Percentiles rank a stretch among this genome's conserved stretches.
phyloP scores from a whole-genome alignment of 2,329 filamentous ascomycete genomes.

The Coleophoma cylindrospora region DNA sequence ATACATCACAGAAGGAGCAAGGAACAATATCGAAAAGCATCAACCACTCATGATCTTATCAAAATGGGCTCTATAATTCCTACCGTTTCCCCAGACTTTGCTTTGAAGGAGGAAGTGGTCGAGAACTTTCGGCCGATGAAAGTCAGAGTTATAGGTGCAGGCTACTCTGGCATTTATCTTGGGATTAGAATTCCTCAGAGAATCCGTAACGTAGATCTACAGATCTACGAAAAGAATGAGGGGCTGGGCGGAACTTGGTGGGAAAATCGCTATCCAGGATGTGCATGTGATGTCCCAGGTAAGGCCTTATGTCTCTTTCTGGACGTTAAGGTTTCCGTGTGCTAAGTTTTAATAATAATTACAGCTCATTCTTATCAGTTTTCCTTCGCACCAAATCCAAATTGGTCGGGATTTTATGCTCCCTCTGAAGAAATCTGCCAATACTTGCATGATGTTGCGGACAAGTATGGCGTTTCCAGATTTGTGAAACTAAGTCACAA shows the following conservation, averaged over 20 bases:
- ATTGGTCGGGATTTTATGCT: slow-evolving; percentile 51
- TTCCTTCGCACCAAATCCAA: slow-evolving; percentile 51
- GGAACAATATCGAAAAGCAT: no score
- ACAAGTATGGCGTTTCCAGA: slow-evolving; percentile 46
- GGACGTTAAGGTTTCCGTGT: neutral
- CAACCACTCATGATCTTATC: no score
- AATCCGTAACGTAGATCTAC: slow-evolving; percentile 21
- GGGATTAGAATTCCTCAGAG: slow-evolving; percentile 23
- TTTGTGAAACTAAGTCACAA: slow-evolving; percentile 50
- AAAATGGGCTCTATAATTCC: neutral
- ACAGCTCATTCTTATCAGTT: slow-evolving; percentile 50
- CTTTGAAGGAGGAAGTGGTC: slow-evolving; percentile 19
- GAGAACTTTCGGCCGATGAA: slow-evolving; percentile 22
- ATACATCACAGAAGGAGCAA: no score
- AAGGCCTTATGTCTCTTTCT: neutral
- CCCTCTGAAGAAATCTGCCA: slow-evolving; percentile 51
- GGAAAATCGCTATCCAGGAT: slow-evolving; percentile 36
- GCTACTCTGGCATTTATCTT: slow-evolving; percentile 26
- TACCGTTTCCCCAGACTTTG: slow-evolving; percentile 3
- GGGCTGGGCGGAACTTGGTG: slow-evolving; percentile 47
- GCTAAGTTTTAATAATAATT: neutral
- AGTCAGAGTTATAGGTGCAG: slow-evolving; percentile 25
- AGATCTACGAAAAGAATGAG: slow-evolving; percentile 50
- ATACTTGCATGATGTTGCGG: slow-evolving; percentile 45
- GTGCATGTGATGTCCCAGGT: slow-evolving; percentile 34